These are phyloP conservation scores for Phytophthora tentaculata DNA, from an alignment of 352 stramenopile species.

Conservation along the genomic window DNA sequence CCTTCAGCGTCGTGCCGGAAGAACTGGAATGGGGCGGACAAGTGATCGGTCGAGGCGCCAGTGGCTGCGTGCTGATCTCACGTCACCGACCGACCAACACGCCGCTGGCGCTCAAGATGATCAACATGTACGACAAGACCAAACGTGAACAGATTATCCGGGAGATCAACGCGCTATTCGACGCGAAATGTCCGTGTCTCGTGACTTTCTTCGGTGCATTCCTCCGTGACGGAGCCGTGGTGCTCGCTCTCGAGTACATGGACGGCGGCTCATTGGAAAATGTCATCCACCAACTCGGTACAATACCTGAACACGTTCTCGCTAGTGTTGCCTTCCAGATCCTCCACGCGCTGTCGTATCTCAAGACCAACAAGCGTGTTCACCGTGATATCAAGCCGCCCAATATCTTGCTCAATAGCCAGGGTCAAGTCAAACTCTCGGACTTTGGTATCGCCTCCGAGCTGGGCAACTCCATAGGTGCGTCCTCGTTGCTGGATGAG, in stretches of 20 bases:
- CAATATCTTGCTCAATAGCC: conserved; percentile 94
- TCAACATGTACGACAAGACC: conserved; percentile 88
- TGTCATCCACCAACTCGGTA: conserved; percentile 82
- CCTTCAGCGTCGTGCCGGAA: conserved; percentile 78
- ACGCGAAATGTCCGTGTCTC: conserved; percentile 81
- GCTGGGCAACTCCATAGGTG: conserved; percentile 86
- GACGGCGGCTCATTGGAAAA: conserved; percentile 92
- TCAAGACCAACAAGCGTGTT: conserved; percentile 90
- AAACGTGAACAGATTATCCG: conserved; percentile 89
- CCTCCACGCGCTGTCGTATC: conserved; percentile 93
- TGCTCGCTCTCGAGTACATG: conserved; percentile 94
- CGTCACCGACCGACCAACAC: conserved; percentile 76
- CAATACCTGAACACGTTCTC: conserved; percentile 88
- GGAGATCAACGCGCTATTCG: conserved; percentile 90
- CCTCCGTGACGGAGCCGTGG: conserved; percentile 87
- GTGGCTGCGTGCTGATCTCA: conserved; percentile 72
- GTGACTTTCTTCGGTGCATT: conserved; percentile 93
- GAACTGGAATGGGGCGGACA: conserved; percentile 80
- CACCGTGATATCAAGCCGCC: conserved; percentile 98
- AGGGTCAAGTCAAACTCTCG: conserved; percentile 94
- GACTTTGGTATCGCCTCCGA: conserved; percentile 96
- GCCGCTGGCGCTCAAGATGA: conserved; percentile 87
- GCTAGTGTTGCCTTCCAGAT: conserved; percentile 94
- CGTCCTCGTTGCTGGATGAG: conserved; percentile 5
- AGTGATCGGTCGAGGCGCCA: conserved; percentile 78